Evolutionary conservation across 495 filamentous ascomycete species (phyloP), one percentile per base, ranked within the genome.

Genomic region (Hypoxylon crocopeplum): DNA sequence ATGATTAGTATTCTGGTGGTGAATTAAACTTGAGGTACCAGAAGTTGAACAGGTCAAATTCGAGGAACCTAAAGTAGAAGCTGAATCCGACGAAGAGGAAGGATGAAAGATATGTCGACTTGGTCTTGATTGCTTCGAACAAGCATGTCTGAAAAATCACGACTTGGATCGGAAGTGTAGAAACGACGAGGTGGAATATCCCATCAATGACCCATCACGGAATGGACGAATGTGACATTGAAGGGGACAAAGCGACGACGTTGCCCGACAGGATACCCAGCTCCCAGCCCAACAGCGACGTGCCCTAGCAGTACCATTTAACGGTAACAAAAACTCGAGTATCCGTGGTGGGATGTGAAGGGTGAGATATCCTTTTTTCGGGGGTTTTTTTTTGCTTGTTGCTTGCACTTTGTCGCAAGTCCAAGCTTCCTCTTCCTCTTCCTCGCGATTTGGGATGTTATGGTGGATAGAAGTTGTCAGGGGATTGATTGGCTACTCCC

Each of bases 371-470:
- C 17, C 6, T 19, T 38, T 19, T 38, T 19, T 27, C 34, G n/a
- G n/a, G n/a, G n/a, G n/a, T 37, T 50, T 62, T 58, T 54, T 48
- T 29, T 47, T 38, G 2, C 36, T n/a, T 57, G n/a, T n/a, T n/a
- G n/a, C n/a, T n/a, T n/a, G n/a, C 22, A 40, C 53, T 52, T 47
- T 55, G 54, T 64, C 60, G 49, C 44, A 64, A 27, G 55, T 64
- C 61, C 44, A 56, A 56, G 54, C 62, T 67, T 53, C 52, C 48
- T 27, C 24, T 8, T n/a, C n/a, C n/a, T n/a, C n/a, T n/a, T n/a
- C n/a, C 51, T 67, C 66, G 61, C 56, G 68, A 66, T 55, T 70
- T 69, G 61, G 56, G 37, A 70, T 70, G 68, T 70, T 70, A 55
- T 70, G 68, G 68, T 70, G 68, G 64, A 68, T 67, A 63, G 61